Base-by-base conservation (phyloP, 2,329 filamentous ascomycete species). In the Kalmusia sp. region DNA sequence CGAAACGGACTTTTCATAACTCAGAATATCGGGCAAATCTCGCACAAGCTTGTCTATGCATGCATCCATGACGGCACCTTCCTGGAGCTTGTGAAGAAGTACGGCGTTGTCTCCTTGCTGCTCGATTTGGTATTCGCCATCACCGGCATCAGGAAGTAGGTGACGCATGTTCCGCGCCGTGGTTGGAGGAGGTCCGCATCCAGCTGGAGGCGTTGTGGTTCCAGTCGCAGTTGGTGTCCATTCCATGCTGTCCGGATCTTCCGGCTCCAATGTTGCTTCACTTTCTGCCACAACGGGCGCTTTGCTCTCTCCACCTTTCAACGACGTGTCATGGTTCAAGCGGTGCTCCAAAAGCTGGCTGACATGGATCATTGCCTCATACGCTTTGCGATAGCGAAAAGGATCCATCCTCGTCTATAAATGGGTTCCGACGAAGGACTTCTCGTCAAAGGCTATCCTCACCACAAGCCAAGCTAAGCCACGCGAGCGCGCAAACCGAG, bases 171-270 rank as follows among this genome's bases (percentile, higher is more conserved):
- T 68, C 35, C 64, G 65, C 1, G 71, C 68, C 19, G 70, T 40
- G 6, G 62, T 58, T 15, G 62, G 64, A 6, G 64, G 65, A 15
- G 70, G 69, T 19, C 68, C 69, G 51, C 70, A 72, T 44, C 59
- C 65, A 21, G 57, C 57, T 38, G 69, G 61, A 30, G 67, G 61
- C 34, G 66, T 68, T 11, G 57, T 63, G 19, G 63, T 57, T 22
- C 64, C 70, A 11, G 68, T 73, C 7, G 69, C 70, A 27, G 43
- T 46, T 12, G 43, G 43, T 12, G 67, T 70, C 71, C 71, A 74
- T 40, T 74, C 71, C 71, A 74, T 74, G 28, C 69, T 70, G 52
- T 74, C 71, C 0, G 67, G 63, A 44, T 74, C 71, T 31, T 71
- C 65, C 4, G 67, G 57, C 17, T 64, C 64, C 22, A 65, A 63